A percentile compares a stretch with the other conserved stretches of the same genome.
Conservation (phyloP, 176 grass and related monocot species). For the Aegilops bicornis region DNA sequence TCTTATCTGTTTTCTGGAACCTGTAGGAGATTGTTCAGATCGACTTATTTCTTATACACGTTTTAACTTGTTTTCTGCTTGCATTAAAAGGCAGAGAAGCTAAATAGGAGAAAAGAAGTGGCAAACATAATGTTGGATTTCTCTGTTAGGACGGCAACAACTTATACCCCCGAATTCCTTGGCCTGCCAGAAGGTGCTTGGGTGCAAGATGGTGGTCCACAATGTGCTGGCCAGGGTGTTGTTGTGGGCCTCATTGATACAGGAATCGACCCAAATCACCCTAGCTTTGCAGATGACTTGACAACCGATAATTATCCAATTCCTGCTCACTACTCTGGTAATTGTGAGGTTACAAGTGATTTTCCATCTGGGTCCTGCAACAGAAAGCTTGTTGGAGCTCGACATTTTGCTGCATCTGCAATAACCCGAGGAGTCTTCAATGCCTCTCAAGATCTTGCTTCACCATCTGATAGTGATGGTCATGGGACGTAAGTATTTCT, state of each 20-base stretch:
- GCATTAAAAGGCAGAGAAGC: conserved; percentile 71
- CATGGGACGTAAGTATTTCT: conserved; percentile 86
- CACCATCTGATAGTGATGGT: conserved; percentile 93
- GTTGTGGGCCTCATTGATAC: conserved; percentile 93
- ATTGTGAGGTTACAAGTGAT: conserved; percentile 92
- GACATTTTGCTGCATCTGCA: conserved; percentile 97
- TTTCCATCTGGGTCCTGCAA: conserved; percentile 98
- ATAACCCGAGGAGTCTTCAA: conserved; percentile 95
- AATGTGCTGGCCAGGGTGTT: conserved; percentile 80
- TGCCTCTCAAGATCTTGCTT: conserved; percentile 81
- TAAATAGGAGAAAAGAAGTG: conserved; percentile 78
- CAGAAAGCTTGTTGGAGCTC: conserved; percentile 94
- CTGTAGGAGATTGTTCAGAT: conserved; percentile 6
- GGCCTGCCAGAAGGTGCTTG: conserved; percentile 88
- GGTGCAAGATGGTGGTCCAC: conserved; percentile 81
- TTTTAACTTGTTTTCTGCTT: conserved; percentile 47
- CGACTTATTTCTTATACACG: not conserved
- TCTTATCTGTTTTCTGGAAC: not conserved
- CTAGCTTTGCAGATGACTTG: conserved; percentile 74
- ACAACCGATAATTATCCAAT: conserved; percentile 70
- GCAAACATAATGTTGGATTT: conserved; percentile 83
- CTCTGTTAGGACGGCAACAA: conserved; percentile 88
- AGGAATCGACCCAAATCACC: conserved; percentile 90
- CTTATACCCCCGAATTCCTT: conserved; percentile 94
- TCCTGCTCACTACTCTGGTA: conserved; percentile 80